These are phyloP conservation scores for Elsinoe batatas DNA, from an alignment of 2,329 filamentous ascomycete genomes.

Conservation along the genomic window DNA sequence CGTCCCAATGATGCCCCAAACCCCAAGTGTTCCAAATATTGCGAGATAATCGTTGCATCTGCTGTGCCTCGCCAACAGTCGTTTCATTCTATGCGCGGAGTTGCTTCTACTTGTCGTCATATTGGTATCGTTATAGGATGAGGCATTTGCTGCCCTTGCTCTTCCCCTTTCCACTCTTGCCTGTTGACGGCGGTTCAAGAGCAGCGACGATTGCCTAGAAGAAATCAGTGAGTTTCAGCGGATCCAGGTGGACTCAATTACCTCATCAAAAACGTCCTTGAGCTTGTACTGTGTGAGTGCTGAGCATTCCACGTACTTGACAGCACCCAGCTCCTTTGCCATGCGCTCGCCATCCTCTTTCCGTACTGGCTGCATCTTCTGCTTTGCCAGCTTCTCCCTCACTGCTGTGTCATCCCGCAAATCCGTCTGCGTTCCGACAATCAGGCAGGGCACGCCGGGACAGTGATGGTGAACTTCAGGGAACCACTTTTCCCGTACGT, in stretches of 20 bases:
- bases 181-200: slow-evolving; percentile 69
- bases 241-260: slow-evolving; percentile 36
- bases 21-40: background rate
- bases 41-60: slow-evolving; percentile 12
- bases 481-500: slow-evolving; percentile 98
- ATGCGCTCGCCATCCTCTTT: slow-evolving; percentile 91
- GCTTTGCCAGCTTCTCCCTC: slow-evolving; percentile 81
- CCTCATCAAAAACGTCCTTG: slow-evolving; percentile 99
- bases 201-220: slow-evolving; percentile 85
- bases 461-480: slow-evolving; percentile 98
- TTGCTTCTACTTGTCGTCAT: slow-evolving; percentile 8
- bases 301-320: slow-evolving; percentile 98
- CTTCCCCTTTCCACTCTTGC: slow-evolving; percentile 50
- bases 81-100: slow-evolving; percentile 7
- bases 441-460: slow-evolving; percentile 91
- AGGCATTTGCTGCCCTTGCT: slow-evolving; percentile 29
- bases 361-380: slow-evolving; percentile 89
- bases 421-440: slow-evolving; percentile 96
- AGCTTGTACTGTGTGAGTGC: slow-evolving; percentile 96
- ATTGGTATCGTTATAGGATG: slow-evolving; percentile 25
- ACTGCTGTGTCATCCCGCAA: slow-evolving; percentile 79
- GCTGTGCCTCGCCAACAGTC: slow-evolving; percentile 5
- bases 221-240: slow-evolving; percentile 17
- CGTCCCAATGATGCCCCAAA: background rate
- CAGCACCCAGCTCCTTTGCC: slow-evolving; percentile 93